These are phyloP conservation scores for Candida silvicultrix DNA, from an alignment of 805 yeast genomes.

Conservation along the genomic window DNA sequence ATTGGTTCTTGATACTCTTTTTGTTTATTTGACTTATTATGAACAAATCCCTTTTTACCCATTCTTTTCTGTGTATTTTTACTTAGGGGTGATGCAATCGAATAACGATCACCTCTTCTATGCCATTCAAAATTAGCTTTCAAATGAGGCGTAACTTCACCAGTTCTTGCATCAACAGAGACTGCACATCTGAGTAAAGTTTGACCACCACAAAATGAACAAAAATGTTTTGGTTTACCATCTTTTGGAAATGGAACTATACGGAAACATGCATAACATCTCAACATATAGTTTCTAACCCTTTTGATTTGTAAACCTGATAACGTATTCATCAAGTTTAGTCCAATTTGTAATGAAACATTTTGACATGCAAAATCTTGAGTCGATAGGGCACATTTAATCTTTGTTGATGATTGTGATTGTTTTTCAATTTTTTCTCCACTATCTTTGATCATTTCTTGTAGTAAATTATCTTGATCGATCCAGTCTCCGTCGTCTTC, in stretches of 20 bases:
- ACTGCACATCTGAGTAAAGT: conserved; percentile 89
- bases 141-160: conserved; percentile 80
- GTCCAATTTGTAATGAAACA: conserved; percentile 85
- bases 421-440: conserved; percentile 49
- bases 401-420: conserved; percentile 26
- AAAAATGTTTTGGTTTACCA: conserved; percentile 78
- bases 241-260: conserved; percentile 72
- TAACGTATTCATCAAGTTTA: conserved; percentile 76
- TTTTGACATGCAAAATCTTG: conserved; percentile 98
- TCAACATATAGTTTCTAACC: conserved; percentile 85
- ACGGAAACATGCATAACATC: conserved; percentile 96
- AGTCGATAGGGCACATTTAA: conserved; percentile 80
- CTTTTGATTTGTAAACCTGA: conserved; percentile 81
- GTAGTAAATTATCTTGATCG: conserved; percentile 76
- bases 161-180: conserved; percentile 70
- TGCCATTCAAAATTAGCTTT: conserved; percentile 93
- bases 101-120: conserved; percentile 75
- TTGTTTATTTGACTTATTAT: conserved; percentile 51
- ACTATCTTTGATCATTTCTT: conserved; percentile 61
- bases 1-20: conserved; percentile 45
- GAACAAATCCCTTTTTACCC: conserved; percentile 79
- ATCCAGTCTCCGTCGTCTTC: conserved; percentile 92
- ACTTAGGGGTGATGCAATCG: conserved; percentile 83
- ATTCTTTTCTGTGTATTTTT: conserved; percentile 62
- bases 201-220: conserved; percentile 93